Conservation (phyloP, 495 filamentous ascomycete genomes). For the Aspergillus sparsus region DNA sequence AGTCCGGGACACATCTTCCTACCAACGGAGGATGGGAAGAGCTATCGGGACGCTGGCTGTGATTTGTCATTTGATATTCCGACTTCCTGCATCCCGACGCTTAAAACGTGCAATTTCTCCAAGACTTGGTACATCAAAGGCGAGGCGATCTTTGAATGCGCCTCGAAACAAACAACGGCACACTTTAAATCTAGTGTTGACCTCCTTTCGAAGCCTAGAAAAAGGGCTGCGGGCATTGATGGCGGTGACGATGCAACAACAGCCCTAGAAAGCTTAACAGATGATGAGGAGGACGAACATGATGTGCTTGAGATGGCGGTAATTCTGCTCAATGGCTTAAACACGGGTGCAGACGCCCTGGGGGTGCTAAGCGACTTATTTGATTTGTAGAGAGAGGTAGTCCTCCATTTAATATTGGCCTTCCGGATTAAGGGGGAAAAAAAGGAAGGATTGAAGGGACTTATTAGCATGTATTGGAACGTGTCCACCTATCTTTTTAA, state of each 20-base stretch:
- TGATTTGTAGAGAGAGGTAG: too few relatives aligned
- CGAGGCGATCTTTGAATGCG: background rate
- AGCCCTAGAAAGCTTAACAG: background rate
- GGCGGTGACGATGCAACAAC: background rate
- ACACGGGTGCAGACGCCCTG: too few relatives aligned
- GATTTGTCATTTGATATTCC: background rate
- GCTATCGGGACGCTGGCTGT: background rate
- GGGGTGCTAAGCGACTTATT: too few relatives aligned
- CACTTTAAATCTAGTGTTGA: background rate
- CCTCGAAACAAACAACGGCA: background rate
- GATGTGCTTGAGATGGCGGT: background rate
- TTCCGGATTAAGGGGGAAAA: too few relatives aligned
- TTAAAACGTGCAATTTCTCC: slow-evolving; percentile 3
- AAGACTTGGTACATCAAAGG: slow-evolving; percentile 2
- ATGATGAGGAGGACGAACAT: background rate
- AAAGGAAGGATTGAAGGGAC: too few relatives aligned
- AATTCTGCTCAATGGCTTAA: background rate
- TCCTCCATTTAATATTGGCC: too few relatives aligned
- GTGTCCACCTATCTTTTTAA: too few relatives aligned
- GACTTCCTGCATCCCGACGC: background rate
- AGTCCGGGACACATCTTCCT: background rate
- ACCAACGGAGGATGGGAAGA: background rate
- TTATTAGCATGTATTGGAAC: too few relatives aligned
- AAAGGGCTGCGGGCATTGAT: background rate
- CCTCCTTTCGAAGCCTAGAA: background rate